Evolutionary conservation across 2,329 filamentous ascomycete genomes (phyloP).

Genomic region (Colletotrichum tofieldiae): DNA sequence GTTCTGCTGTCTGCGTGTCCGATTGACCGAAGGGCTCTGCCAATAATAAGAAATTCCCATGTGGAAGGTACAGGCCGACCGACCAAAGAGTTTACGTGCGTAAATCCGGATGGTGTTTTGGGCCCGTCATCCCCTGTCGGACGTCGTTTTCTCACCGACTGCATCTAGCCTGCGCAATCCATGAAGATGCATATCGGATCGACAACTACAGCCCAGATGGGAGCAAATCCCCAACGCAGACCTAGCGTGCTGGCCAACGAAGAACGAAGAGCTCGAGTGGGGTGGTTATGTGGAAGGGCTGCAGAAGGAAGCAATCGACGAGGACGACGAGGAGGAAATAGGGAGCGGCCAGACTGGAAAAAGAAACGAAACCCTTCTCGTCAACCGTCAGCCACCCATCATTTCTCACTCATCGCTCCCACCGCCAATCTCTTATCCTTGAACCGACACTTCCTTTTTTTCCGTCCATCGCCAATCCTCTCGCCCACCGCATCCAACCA

Average conservation of each 20-base stretch:
- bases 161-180: slow-evolving; percentile 16
- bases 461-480: slow-evolving; percentile 17
- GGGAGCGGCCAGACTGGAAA: slow-evolving; percentile 6
- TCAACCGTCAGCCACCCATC: slow-evolving; percentile 28
- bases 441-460: slow-evolving; percentile 23
- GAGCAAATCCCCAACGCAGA: background rate
- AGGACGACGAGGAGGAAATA: background rate
- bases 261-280: slow-evolving; percentile 7
- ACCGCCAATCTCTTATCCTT: slow-evolving; percentile 28
- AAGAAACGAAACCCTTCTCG: slow-evolving; percentile 29
- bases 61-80: slow-evolving; percentile 9
- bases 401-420: slow-evolving; percentile 34
- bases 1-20: background rate
- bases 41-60: slow-evolving; percentile 4
- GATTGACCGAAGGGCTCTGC: background rate
- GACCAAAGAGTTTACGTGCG: slow-evolving; percentile 30
- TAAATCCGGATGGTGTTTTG: slow-evolving; percentile 21
- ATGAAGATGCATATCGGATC: slow-evolving; percentile 35
- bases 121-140: background rate
- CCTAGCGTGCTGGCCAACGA: background rate
- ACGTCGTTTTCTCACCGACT: slow-evolving; percentile 41
- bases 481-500: slow-evolving; percentile 7
- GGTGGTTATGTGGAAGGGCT: background rate
- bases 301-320: slow-evolving; percentile 13
- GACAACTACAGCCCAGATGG: slow-evolving; percentile 26